Percentiles rank a stretch among this genome's conserved stretches.
Conservation (phyloP, 2,329 filamentous ascomycete genomes). For the Neonectria faginata region DNA sequence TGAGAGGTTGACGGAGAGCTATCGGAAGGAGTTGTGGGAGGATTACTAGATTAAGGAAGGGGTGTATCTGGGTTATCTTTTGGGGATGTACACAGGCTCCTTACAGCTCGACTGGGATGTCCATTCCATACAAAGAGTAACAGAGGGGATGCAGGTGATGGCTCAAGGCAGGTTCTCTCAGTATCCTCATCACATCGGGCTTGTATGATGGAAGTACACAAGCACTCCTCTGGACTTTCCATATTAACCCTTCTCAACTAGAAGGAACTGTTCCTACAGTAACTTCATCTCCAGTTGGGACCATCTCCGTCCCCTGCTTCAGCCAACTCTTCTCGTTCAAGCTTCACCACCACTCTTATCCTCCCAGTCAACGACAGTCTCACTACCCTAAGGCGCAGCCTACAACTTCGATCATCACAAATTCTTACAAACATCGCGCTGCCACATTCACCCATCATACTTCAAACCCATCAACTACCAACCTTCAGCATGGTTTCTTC, state of each 20-base stretch:
- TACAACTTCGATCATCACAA: background rate
- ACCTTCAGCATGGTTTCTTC: background rate
- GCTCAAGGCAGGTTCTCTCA: background rate
- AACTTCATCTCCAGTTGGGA: background rate
- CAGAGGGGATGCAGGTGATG: background rate
- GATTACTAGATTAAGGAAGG: constrained; percentile 54
- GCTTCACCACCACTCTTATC: background rate
- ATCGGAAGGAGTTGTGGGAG: constrained; percentile 86
- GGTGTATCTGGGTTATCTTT: background rate
- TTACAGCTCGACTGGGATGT: background rate
- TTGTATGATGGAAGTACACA: background rate
- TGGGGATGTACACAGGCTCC: background rate
- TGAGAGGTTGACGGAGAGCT: constrained; percentile 83
- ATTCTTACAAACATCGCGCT: background rate
- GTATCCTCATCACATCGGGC: background rate
- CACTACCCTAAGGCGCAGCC: background rate
- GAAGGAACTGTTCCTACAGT: background rate
- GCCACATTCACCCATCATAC: background rate
- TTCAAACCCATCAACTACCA: background rate
- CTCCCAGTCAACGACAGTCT: background rate
- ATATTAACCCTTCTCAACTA: background rate
- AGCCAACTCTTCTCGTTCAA: background rate
- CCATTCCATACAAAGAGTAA: background rate
- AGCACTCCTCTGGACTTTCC: background rate
- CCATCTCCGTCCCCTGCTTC: background rate